Evolutionary conservation across 1,139 yeast species (phyloP).

Genomic region (Saccharomyces hybrid): DNA sequence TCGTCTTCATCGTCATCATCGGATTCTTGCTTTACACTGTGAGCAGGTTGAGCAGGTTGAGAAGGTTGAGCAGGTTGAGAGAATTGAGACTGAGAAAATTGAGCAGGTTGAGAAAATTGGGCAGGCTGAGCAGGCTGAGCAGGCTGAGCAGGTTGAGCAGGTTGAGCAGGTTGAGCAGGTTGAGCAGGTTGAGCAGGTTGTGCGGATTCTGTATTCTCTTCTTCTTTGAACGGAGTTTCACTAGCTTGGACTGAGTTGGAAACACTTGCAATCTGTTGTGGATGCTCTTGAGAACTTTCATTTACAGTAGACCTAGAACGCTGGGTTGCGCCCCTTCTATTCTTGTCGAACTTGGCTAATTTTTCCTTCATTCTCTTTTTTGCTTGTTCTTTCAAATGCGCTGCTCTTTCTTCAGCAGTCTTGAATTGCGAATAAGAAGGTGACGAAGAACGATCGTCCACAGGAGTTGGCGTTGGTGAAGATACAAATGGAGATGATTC

Average conservation of each 20-base stretch:
- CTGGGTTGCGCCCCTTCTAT: slow-evolving; percentile 33
- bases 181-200: background rate
- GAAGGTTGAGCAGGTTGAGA: background rate
- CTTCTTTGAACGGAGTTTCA: slow-evolving; percentile 4
- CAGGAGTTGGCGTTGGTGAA: slow-evolving; percentile 4
- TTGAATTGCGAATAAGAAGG: slow-evolving; percentile 26
- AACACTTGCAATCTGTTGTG: background rate
- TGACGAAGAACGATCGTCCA: background rate
- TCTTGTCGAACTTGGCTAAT: slow-evolving; percentile 76
- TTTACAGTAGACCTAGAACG: slow-evolving; percentile 6
- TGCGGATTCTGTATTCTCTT: background rate
- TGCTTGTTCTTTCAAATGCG: slow-evolving; percentile 84
- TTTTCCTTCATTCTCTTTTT: slow-evolving; percentile 84
- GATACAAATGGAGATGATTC: background rate
- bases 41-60: background rate
- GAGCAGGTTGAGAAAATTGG: background rate
- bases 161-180: background rate
- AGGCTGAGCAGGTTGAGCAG: background rate
- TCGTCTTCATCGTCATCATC: slow-evolving; percentile 31
- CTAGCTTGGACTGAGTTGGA: background rate
- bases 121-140: background rate
- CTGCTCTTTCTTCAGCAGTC: slow-evolving; percentile 63
- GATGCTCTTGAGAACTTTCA: background rate
- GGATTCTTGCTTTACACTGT: background rate
- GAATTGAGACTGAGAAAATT: background rate